Evolutionary conservation across 1,284 basidiomycete species (phyloP), one percentile per base, ranked within the genome.

Genomic region (Ustilago loliicola): DNA sequence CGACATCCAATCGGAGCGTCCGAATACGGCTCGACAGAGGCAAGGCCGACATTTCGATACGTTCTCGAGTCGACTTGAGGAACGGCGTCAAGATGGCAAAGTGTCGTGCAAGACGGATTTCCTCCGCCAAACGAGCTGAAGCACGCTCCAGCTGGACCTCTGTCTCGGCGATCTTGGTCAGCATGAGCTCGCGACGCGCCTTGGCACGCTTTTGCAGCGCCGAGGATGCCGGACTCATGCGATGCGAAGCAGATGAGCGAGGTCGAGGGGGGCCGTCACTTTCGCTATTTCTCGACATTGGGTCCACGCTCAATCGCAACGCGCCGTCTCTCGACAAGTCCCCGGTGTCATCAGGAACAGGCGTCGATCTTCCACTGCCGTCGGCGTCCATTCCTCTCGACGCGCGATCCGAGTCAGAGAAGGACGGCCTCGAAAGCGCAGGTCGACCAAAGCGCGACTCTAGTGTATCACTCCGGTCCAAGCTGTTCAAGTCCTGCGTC

Each of bases 131-230:
- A 11, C 66, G 65, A 3, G 57, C 61, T 19, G 54, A 17, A 10
- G 57, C 58, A n/a, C 72, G 70, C 59, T 92, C 92, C 50, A 95
- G 88, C 81, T 93, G 92, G 2, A 92, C 92, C 86, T 94, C 95
- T 77, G 96, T 93, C 77, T 92, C 90, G 79, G 94, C 92, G 47
- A 83, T 74, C 54, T 72, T 74, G 50, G 76, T 64, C 61, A 78
- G 53, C 61, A 74, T 70, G 47, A 81, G 54, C 65, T 79, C 74
- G 38, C 63, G 72, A 17, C 74, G 70, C 17, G 72, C 76, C 36
- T 51, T 54, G 53, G 60, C 63, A 9, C 76, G 67, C 56, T 74
- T 73, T 48, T 68, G 71, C 54, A 78, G 51, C 23, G 65, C 61
- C 29, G 67, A 71, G 13, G 71, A 66, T 5, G 72, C 64, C 15